Evolutionary conservation across 1,139 yeast species (phyloP), one percentile per base, ranked within the genome.

Genomic region (Yamadazyma sp.): DNA sequence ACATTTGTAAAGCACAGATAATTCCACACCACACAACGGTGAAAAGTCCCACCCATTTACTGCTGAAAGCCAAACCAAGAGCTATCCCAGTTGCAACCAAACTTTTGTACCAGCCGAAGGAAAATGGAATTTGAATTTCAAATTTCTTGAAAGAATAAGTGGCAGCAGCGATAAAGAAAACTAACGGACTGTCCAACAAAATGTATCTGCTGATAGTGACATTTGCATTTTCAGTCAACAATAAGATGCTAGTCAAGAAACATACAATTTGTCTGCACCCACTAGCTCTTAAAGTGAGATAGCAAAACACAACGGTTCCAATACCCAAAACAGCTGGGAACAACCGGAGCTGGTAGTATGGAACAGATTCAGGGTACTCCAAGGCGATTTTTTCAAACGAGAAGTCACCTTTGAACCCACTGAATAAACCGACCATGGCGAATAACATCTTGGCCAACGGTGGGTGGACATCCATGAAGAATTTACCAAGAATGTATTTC

Each of bases 31-130:
- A 94, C 7, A 87, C 89, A 49, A 91, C 64, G 29, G 98, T 92
- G 72, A 92, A 92, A 35, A 92, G 69, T 40, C 98, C 99, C 36
- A 92, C 98, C 98, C 98, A 92, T 63, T 94, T 94, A 34, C 96
- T 83, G 33, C 91, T 80, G 25, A 85, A 72, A 2, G 98, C 92
- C 42, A 94, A 79, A 36, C 98, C 99, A 40, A 94, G 71, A 14
- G 85, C 85, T 38, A 88, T 64, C 46, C 95, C 96, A 29, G 95
- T 80, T 32, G 87, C 75, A 18, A 84, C 41, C 56, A 94, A 68
- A 41, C 83, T 73, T 55, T 80, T 79, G 65, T 69, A 85, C 91
- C 97, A 89, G 38, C 65, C 68, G 36, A 65, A 59, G 16, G 86
- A 54, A 58, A 87, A 83, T n/a, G 95, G 88, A 28, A 73, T 73